Percentiles rank a stretch among this genome's conserved stretches.
phyloP scores from a whole-genome alignment of 176 grass and related monocot species.

The Paspalum vaginatum region DNA sequence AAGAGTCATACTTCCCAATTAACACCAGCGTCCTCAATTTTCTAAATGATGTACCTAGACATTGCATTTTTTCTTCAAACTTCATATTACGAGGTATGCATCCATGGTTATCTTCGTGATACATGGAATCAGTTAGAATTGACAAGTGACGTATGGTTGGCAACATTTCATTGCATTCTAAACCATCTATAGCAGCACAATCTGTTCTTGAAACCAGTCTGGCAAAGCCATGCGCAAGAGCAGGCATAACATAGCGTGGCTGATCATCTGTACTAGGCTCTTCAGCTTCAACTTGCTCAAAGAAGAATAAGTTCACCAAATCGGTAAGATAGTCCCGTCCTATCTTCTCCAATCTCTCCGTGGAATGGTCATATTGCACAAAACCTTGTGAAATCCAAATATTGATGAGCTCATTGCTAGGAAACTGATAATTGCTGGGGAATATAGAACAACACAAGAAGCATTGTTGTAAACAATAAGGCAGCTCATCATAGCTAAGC shows the following conservation, averaged over 20 bases:
- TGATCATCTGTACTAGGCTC: not conserved
- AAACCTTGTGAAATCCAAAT: conserved; percentile 64
- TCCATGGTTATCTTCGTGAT: not conserved
- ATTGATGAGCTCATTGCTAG: not conserved
- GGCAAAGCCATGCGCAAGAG: conserved; percentile 45
- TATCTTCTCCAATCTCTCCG: conserved; percentile 34
- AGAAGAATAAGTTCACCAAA: conserved; percentile 35
- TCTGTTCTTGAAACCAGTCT: conserved; percentile 17
- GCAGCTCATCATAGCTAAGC: conserved; percentile 33
- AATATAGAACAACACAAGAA: conserved; percentile 22
- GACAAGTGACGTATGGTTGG: conserved; percentile 35
- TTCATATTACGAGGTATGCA: not conserved
- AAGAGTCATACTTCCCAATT: not conserved
- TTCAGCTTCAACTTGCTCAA: not conserved
- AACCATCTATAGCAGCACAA: conserved; percentile 9
- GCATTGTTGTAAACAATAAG: conserved; percentile 37
- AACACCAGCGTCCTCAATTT: conserved; percentile 50
- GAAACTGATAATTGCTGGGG: not conserved
- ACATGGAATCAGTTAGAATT: conserved; percentile 4
- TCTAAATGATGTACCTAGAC: not conserved
- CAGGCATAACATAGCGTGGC: conserved; percentile 30
- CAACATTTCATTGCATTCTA: not conserved
- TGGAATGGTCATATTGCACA: not conserved
- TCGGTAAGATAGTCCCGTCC: conserved; percentile 29
- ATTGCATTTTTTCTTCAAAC: not conserved